Percentiles rank a stretch among this genome's conserved stretches.
These are phyloP conservation scores for Aureobasidium namibiae DNA, from an alignment of 2,329 filamentous ascomycete genomes.

Conservation along the genomic window DNA sequence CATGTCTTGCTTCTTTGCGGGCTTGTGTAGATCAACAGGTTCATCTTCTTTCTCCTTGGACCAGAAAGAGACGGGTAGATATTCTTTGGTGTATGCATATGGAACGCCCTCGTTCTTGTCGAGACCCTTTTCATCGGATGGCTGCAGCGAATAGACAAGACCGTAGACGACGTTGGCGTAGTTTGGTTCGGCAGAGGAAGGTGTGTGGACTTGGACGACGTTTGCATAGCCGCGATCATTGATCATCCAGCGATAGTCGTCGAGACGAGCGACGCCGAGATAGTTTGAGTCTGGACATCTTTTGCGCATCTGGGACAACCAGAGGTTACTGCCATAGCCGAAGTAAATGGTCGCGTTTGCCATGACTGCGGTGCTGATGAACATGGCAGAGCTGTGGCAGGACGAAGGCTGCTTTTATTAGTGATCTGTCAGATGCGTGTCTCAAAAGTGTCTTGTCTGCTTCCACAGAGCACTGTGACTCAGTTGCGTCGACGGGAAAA, in stretches of 20 bases:
- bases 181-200: not conserved
- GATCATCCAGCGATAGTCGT: conserved; percentile 57
- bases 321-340: conserved; percentile 46
- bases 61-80: conserved; percentile 39
- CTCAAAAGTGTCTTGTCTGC: not conserved
- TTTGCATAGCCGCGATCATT: conserved; percentile 61
- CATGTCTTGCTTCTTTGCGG: conserved; percentile 28
- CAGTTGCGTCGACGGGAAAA: too few species aligned
- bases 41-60: conserved; percentile 14
- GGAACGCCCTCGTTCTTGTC: conserved; percentile 58
- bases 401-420: not conserved
- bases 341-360: conserved; percentile 9
- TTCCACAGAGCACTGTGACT: too few species aligned
- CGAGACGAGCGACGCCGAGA: conserved; percentile 50
- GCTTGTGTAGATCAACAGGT: conserved; percentile 20
- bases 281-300: conserved; percentile 52
- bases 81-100: conserved; percentile 49
- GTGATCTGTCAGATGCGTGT: not conserved
- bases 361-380: not conserved
- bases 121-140: conserved; percentile 43
- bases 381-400: not conserved
- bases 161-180: conserved; percentile 45
- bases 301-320: conserved; percentile 53
- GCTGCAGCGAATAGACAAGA: conserved; percentile 46
- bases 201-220: conserved; percentile 38